Conservation (phyloP, 2,329 filamentous ascomycete genomes). For the Pseudogymnoascus sp. region DNA sequence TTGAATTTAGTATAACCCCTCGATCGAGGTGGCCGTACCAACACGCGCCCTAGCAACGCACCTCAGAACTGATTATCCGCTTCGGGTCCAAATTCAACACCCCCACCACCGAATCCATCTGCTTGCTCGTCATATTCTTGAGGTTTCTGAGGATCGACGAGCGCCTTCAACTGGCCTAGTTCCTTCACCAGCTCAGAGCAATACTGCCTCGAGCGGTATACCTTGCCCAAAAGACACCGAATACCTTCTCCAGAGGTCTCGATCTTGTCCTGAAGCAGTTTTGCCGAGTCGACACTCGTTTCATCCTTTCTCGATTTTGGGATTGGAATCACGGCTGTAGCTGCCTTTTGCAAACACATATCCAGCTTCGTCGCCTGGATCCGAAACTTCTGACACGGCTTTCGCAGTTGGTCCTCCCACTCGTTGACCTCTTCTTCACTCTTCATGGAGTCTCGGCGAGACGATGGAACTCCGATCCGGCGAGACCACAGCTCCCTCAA, state of each 20-base stretch:
- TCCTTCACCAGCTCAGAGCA: slow-evolving; percentile 19
- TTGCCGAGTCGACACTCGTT: slow-evolving; percentile 11
- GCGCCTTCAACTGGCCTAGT: slow-evolving; percentile 14
- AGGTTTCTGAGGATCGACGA: slow-evolving; percentile 15
- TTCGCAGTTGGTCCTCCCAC: background rate
- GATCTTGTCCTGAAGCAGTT: slow-evolving; percentile 17
- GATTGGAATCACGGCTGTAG: background rate
- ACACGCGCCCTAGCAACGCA: background rate
- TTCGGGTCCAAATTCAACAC: background rate
- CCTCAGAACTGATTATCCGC: background rate
- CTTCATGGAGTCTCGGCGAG: slow-evolving; percentile 5
- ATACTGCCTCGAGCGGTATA: slow-evolving; percentile 12
- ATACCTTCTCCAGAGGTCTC: slow-evolving; percentile 14
- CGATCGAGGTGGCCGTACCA: background rate
- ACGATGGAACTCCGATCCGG: slow-evolving; percentile 15
- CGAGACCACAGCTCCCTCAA: slow-evolving; percentile 15
- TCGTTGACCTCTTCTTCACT: slow-evolving; percentile 3
- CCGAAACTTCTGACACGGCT: background rate
- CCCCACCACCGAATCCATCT: background rate
- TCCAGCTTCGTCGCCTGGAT: background rate
- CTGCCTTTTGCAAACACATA: background rate
- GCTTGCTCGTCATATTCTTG: background rate
- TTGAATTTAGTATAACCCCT: background rate
- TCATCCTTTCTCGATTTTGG: background rate
- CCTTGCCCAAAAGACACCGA: slow-evolving; percentile 13